Evolutionary conservation across 495 filamentous ascomycete genomes (phyloP).

Genomic region (Aspergillus hancockii): DNA sequence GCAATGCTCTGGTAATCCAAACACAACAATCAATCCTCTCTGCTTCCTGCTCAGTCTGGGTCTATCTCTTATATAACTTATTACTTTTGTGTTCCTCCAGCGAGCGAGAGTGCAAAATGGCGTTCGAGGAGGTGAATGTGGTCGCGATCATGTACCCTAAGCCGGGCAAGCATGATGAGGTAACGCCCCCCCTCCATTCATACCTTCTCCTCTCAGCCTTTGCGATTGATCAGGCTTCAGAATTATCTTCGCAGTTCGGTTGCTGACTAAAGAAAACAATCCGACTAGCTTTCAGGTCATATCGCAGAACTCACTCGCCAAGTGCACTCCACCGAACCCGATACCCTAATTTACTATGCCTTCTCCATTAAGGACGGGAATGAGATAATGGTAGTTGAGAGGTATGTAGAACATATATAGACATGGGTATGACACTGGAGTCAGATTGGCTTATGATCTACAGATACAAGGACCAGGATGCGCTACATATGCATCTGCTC

Average conservation of each 20-base stretch:
- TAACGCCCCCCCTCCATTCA: slow-evolving; percentile 2
- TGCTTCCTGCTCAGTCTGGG: neutral
- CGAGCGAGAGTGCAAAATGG: slow-evolving; percentile 6
- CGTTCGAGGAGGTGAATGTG: slow-evolving; percentile 27
- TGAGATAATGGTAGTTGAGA: slow-evolving; percentile 37
- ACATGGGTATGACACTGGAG: neutral
- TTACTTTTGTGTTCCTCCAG: neutral
- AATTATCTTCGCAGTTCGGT: neutral
- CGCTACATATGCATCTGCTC: slow-evolving; percentile 28
- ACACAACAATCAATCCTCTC: neutral
- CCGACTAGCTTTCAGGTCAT: slow-evolving; percentile 23
- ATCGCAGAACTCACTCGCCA: slow-evolving; percentile 28
- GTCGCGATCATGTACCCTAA: slow-evolving; percentile 32
- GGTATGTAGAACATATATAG: slow-evolving; percentile 20
- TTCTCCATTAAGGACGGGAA: slow-evolving; percentile 27
- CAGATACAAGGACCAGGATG: slow-evolving; percentile 36
- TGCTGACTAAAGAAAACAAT: no score
- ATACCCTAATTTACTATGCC: slow-evolving; percentile 37
- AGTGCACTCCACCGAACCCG: slow-evolving; percentile 34
- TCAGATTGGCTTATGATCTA: neutral
- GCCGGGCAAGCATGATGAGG: slow-evolving; percentile 36
- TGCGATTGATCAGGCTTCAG: no score
- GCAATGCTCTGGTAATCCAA: neutral
- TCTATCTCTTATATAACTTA: no score
- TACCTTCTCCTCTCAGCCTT: no score